phyloP scores from a whole-genome alignment of 2,329 filamentous ascomycete genomes.

The Epichloe uncinata region DNA sequence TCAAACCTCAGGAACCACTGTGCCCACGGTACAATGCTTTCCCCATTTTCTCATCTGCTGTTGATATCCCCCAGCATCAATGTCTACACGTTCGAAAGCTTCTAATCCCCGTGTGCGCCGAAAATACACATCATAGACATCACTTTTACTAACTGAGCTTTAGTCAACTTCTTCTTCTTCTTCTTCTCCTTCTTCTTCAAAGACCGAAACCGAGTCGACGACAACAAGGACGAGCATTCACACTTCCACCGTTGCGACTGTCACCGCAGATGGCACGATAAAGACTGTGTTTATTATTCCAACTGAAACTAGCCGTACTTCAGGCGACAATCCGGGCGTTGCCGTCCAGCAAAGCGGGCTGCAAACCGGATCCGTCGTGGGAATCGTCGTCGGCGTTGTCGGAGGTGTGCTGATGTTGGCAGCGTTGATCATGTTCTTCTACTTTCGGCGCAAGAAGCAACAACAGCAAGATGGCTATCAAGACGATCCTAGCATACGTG shows the following conservation, averaged over 20 bases:
- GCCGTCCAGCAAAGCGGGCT: slow-evolving; percentile 17
- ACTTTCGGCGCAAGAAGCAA: slow-evolving; percentile 31
- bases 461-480: slow-evolving; percentile 28
- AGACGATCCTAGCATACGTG: slow-evolving; percentile 32
- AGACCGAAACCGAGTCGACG: slow-evolving; percentile 1
- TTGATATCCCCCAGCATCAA: no score
- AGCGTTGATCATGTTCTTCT: slow-evolving; percentile 26
- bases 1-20: not conserved
- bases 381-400: slow-evolving; percentile 39
- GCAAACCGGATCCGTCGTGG: slow-evolving; percentile 34
- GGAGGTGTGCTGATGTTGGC: slow-evolving; percentile 27
- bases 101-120: not conserved
- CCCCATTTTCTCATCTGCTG: not conserved
- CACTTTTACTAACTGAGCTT: not conserved
- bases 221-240: slow-evolving; percentile 16
- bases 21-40: not conserved
- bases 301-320: slow-evolving; percentile 15
- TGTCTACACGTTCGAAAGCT: not conserved
- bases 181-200: not conserved
- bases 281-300: slow-evolving; percentile 42
- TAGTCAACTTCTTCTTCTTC: not conserved
- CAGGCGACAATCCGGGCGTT: slow-evolving; percentile 7
- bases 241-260: slow-evolving; percentile 24
- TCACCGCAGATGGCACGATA: slow-evolving; percentile 40
- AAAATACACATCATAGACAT: not conserved